Percentiles rank a stretch among this genome's conserved stretches.
Conservation (phyloP, 73 alveolate species). For the Paramecium bursaria region DNA sequence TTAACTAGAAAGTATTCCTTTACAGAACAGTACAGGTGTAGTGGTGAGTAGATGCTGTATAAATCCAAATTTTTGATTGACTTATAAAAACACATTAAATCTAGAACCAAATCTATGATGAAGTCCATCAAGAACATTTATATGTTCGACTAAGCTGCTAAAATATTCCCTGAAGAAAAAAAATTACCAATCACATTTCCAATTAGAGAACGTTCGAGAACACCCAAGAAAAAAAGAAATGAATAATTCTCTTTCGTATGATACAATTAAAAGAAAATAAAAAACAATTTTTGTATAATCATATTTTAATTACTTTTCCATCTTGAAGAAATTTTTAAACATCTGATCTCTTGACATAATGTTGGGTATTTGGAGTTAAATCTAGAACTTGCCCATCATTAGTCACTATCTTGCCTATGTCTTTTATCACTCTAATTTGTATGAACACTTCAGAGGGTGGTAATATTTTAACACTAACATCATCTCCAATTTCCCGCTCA, state of each 20-base stretch:
- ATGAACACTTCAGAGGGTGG: conserved; percentile 37
- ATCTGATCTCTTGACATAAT: conserved; percentile 15
- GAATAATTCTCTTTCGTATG: no score
- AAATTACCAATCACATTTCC: no score
- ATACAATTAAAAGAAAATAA: no score
- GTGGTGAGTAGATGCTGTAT: conserved; percentile 29
- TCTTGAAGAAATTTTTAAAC: neutral
- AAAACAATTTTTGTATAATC: conserved; percentile 21
- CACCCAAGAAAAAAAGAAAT: conserved; percentile 16
- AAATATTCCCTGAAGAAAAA: conserved; percentile 23
- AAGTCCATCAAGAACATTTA: conserved; percentile 13
- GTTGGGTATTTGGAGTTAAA: neutral
- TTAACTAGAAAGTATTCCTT: conserved; percentile 21
- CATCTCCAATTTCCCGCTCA: no score
- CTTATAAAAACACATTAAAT: conserved; percentile 25
- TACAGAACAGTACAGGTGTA: conserved; percentile 31
- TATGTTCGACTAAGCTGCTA: conserved; percentile 14
- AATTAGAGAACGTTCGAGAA: conserved; percentile 26
- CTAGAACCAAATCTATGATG: conserved; percentile 20
- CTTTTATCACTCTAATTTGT: neutral
- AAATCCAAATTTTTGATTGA: conserved; percentile 39
- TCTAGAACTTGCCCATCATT: conserved; percentile 9
- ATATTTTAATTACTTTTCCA: conserved; percentile 13
- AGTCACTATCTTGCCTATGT: conserved; percentile 12
- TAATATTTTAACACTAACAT: no score